Evolutionary conservation across 2,329 filamentous ascomycete species (phyloP), one percentile per base, ranked within the genome.

Genomic region (Amphichorda felina): DNA sequence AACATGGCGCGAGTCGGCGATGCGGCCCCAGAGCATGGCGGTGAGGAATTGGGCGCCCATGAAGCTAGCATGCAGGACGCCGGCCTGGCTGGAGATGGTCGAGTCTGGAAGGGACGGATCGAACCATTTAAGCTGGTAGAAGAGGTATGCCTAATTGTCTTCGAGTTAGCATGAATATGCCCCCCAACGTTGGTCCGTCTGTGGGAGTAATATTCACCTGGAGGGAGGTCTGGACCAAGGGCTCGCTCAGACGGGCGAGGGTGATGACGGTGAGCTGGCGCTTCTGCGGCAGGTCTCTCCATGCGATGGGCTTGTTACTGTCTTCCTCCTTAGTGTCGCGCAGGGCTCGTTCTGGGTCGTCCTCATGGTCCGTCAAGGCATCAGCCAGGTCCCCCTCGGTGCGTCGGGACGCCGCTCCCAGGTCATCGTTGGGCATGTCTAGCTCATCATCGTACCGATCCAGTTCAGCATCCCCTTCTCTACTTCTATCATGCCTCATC

Each of bases 111-210:
- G 57, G 21, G 44, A 55, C 3, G 62, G 58, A 40, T 70, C 61
- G 48, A 91, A 89, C 34, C 79, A 88, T 46, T 74, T 75, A 13
- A 93, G 69, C 54, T 87, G 82, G 56, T 88, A 89, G 58, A 84
- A 89, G 64, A 89, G 75, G 55, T 89, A 89, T 3, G 80, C 72
- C 55, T 80, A 62, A 10, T 30, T 30, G 11, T 30, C 15, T 9
- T 8, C 28, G 8, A 13, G 13, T 25, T 25, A 25, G 24, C 24
- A 25, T 28, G 27, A 30, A n/a, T n/a, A n/a, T n/a, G n/a, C n/a
- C n/a, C n/a, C n/a, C n/a, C n/a, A n/a, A n/a, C n/a, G n/a, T n/a
- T n/a, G n/a, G n/a, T n/a, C n/a, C n/a, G n/a, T n/a, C n/a, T n/a
- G 16, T 21, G 30, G 17, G 16, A 18, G 19, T 18, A n/a, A n/a